Evolutionary conservation across 2,329 filamentous ascomycete species (phyloP), one percentile per base, ranked within the genome.

Genomic region (Macrophomina phaseolina): DNA sequence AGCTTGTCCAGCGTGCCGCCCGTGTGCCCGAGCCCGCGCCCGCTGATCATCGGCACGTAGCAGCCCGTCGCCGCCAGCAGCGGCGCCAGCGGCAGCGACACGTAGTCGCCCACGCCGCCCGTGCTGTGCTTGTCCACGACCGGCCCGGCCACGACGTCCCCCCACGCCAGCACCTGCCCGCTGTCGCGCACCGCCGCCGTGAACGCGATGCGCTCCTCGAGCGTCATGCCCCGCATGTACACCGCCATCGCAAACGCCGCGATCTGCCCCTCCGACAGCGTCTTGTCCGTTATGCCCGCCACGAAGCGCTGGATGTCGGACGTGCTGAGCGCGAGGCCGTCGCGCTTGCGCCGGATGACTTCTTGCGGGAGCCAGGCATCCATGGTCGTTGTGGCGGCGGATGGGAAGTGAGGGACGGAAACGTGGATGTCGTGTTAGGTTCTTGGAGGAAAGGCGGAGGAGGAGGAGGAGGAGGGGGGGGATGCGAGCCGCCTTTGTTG

Each of bases 81-180:
- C 38, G 65, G 65, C 30, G 65, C 65, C 38, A 67, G 56, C 36
- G 65, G 65, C 40, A 67, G 49, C 34, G 45, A 52, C 36, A 67
- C 53, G 46, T 40, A 67, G 56, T 67, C 65, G 38, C 65, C 65
- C n/a, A 67, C 65, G 49, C 65, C 89, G 65, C 65, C 65, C 12
- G 65, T 67, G 38, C 48, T 55, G 56, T 67, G 65, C 40, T 67
- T 67, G 58, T 67, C 65, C 38, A 67, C 65, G 8, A 67, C 58
- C 4, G 65, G 65, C 3, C 65, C 65, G 2, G 48, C 46, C 5
- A 67, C 42, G 2, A 48, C 16, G 16, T 55, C 52, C 23, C 12
- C 8, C 65, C 65, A 67, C 11, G n/a, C 14, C 5, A 67, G 48
- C 38, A 67, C 65, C 30, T 55, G 48, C 2, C 65, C 65, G 36